Base-by-base conservation (phyloP, 2,329 filamentous ascomycete species). In the Gnomoniopsis smithogilvyi region DNA sequence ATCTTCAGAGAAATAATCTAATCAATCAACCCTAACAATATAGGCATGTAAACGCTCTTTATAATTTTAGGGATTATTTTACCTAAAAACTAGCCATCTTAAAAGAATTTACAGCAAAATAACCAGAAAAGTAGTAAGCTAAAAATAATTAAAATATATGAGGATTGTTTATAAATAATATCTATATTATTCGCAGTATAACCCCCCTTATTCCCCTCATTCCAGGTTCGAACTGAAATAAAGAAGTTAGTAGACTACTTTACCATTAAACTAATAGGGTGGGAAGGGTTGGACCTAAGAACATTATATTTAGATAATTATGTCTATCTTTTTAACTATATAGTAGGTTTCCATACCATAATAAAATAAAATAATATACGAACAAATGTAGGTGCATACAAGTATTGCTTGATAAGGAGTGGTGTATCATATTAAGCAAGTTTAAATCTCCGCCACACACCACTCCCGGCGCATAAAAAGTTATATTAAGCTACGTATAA, bases 61-160 rank as follows among this genome's bases (percentile, higher is more conserved):
- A 60, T 61, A 51, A 52, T 52, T 56, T 19, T 59, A 59, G 24
- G 51, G 50, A 45, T 58, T 62, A 41, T 58, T 62, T 62, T 56
- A 30, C 26, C 26, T 30, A 14, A 43, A 43, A 43, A 43, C 38
- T 19, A 43, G 11, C 38, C 38, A 15, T 12, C 38, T 19, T 19
- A 15, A 30, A 30, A 30, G 4, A 30, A 30, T 30, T 30, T 30
- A 41, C 15, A 41, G n/a, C 36, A 41, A 41, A 41, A 41, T 12
- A 41, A 4, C 15, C 17, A 4, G 26, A 30, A 30, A 30, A 30
- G 26, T 30, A 4, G 4, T 30, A 30, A 30, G 8, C 26, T 30
- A 41, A n/a, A 41, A 41, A 14, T 41, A 41, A 41, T 41, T 15
- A 41, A 41, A 14, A 14, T 41, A 15, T 41, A 14, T 15, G 12